Percentiles rank a stretch among this genome's conserved stretches.
Conservation (phyloP, 768 basidiomycete genomes). For the Dioszegia hungarica region DNA sequence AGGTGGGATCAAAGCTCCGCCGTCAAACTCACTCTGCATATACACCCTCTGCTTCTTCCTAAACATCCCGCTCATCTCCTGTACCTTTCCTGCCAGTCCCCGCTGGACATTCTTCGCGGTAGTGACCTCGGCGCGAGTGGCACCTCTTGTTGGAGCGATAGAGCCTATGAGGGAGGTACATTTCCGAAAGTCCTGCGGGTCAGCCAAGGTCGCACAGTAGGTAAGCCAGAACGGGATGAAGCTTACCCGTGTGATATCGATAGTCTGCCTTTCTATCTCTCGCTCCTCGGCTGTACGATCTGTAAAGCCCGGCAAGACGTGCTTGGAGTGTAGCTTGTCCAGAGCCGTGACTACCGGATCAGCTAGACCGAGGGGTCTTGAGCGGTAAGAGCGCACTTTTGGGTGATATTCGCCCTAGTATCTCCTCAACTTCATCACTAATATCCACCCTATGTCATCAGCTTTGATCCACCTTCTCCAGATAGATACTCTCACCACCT, state of each 20-base stretch:
- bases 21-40: constrained; percentile 77
- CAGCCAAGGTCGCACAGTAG: background rate
- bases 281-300: constrained; percentile 90
- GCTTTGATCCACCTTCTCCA: no score
- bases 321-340: constrained; percentile 93
- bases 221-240: no score
- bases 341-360: constrained; percentile 64
- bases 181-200: constrained; percentile 61
- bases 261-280: constrained; percentile 82
- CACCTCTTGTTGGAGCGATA: constrained; percentile 53
- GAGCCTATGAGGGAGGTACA: constrained; percentile 65
- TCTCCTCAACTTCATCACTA: constrained; percentile 79
- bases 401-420: constrained; percentile 62
- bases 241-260: constrained; percentile 78
- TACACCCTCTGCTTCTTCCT: constrained; percentile 97
- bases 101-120: constrained; percentile 92
- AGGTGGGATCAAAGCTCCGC: background rate
- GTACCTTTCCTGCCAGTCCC: constrained; percentile 90
- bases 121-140: constrained; percentile 52
- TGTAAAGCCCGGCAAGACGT: constrained; percentile 90
- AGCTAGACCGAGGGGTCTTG: background rate
- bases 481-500: constrained; percentile 61
- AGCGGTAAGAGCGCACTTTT: constrained; percentile 63
- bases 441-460: constrained; percentile 72
- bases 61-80: constrained; percentile 84